Percentiles rank a stretch among this genome's conserved stretches.
These are phyloP conservation scores for Acer saccharum DNA, from an alignment of 345 rosid species.

Conservation along the genomic window DNA sequence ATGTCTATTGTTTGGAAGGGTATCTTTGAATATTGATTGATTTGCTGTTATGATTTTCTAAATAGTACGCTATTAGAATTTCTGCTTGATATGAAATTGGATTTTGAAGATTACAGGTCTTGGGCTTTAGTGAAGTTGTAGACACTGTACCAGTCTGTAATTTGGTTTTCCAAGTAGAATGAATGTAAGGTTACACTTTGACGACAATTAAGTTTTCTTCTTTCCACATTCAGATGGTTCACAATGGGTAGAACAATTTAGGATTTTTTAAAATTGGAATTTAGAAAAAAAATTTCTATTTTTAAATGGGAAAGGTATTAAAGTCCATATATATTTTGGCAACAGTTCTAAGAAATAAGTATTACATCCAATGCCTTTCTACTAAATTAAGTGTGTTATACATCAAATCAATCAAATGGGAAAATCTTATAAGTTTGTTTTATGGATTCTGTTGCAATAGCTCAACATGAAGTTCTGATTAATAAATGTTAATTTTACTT, in stretches of 20 bases:
- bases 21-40: neutral
- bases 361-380: too few relatives aligned
- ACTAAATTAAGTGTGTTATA: too few relatives aligned
- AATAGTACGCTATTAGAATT: neutral
- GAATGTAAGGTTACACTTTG: neutral
- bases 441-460: too few relatives aligned
- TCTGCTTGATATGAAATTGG: neutral
- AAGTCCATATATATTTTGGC: neutral
- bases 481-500: too few relatives aligned
- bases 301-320: neutral
- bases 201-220: neutral
- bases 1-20: too few relatives aligned
- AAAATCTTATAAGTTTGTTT: too few relatives aligned
- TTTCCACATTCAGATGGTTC: neutral
- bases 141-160: neutral
- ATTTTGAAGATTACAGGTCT: neutral
- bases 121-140: neutral
- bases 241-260: neutral
- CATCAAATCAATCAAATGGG: too few relatives aligned
- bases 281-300: too few relatives aligned
- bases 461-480: too few relatives aligned
- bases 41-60: constrained; percentile 4
- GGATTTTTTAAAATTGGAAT: too few relatives aligned
- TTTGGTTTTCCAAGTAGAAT: neutral
- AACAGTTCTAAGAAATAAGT: too few relatives aligned